Base-by-base conservation (phyloP, 768 basidiomycete genomes). In the Phaeotremella skinneri region DNA sequence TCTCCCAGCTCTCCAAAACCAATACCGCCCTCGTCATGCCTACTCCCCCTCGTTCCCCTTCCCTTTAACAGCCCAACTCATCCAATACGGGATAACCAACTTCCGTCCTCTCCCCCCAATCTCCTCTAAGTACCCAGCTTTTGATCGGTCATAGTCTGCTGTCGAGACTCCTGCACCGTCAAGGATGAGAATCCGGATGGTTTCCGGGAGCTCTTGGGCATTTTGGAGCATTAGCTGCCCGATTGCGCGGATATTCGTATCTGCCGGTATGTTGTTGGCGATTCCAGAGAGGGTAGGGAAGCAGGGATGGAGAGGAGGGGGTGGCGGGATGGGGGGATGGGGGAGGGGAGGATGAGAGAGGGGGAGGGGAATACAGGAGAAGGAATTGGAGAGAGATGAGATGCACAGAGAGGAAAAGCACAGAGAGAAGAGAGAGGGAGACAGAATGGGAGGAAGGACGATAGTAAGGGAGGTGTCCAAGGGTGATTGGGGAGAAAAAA, bases 61-160 rank as follows among this genome's bases (percentile, higher is more conserved):
- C 47, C 49, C 21, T 27, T 41, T 37, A 11, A 13, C 45, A 1
- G 47, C 58, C 58, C 58, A 55, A n/a, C 47, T 47, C 23, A 23
- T 21, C 50, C 57, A 59, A 53, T 52, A 27, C 4, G 57, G 57
- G 16, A 50, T 21, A 11, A 52, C 47, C 4, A 48, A 16, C 42
- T 32, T 59, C 14, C 57, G 37, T 32, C 43, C 13, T 16, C 26
- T 42, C 3, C 4, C 7, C n/a, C 3, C n/a, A 39, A 53, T 13
- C 27, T 53, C 56, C 4, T 51, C 23, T 23, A 9, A 23, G 45
- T 42, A 58, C 9, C 41, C 56, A 20, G 30, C 26, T 14, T 34
- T 52, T 5, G 32, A 9, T 9, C 23, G 23, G 25, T 51, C 56
- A 20, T 13, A 45, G 6, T 45, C 43, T 6, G 13, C 43, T 20